Evolutionary conservation across 2,329 filamentous ascomycete genomes (phyloP), one percentile per base, ranked within the genome.

Genomic region (Dichotomopilus funicola): DNA sequence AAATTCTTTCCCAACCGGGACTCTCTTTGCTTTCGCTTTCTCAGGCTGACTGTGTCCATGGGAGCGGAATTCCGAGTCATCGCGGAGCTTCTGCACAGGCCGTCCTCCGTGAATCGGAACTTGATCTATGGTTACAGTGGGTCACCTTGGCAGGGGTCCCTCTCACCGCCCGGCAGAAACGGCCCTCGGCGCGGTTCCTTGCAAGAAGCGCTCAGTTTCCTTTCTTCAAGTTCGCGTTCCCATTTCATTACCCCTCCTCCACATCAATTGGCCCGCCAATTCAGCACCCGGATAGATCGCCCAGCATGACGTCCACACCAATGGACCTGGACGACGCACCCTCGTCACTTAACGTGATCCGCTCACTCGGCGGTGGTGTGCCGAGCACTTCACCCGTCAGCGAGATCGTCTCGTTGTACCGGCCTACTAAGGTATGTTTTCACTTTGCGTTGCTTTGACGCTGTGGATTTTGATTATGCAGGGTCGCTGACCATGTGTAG

Each of bases 321-420:
- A 83, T 83, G 80, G 80, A 83, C 51, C 62, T 83, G 38, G 80
- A 83, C 59, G 69, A 70, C 33, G 68, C 70, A 35, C 70, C 71
- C 66, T 71, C 62, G 7, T 72, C 75, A 1, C 71, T 81, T 43
- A 78, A 78, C 59, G 79, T 80, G 50, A 73, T 76, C 7, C 73
- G 80, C 19, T 75, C 74, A 9, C 62, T 80, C 19, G 73, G 72
- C 44, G 63, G 65, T 46, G 72, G 68, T 53, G 63, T 70, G 10
- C 69, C 73, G 42, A 73, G 73, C 55, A 80, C 79, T 5, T 83
- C 86, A 10, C 88, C 88, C 67, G 80, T 96, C 53, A 79, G 82
- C 65, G 89, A 96, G 65, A 79, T 94, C 62, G 86, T 96, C 63
- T 78, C 82, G 40, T 84, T 79, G 53, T 95, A 89, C 68, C 80